Evolutionary conservation across 2,329 filamentous ascomycete species (phyloP).

Genomic region (Ascochyta rabiei): DNA sequence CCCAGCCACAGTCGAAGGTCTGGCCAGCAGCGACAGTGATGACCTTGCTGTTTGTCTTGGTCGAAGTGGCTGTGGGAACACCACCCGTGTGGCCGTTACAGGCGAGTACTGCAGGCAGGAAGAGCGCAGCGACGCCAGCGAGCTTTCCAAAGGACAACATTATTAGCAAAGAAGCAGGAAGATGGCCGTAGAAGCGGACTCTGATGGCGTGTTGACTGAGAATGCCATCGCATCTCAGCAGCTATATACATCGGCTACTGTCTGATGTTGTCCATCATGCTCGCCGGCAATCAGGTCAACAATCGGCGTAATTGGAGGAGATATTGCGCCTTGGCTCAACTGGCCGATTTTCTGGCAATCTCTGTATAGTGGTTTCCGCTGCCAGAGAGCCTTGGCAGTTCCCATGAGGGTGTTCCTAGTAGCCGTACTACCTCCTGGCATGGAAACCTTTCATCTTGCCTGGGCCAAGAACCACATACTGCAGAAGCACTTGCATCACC

Average conservation of each 20-base stretch:
- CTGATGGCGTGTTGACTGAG: not conserved
- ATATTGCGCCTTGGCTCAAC: constrained; percentile 1
- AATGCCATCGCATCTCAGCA: not conserved
- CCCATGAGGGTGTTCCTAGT: not conserved
- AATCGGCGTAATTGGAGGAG: constrained; percentile 3
- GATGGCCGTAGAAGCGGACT: not conserved
- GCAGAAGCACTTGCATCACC: not conserved
- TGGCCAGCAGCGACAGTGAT: constrained; percentile 23
- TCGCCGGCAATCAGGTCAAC: not conserved
- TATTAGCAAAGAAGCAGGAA: not conserved
- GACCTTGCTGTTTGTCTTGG: constrained; percentile 24
- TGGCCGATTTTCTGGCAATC: constrained; percentile 1
- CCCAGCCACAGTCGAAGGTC: constrained; percentile 23
- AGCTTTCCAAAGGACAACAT: constrained; percentile 14
- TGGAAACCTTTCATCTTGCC: not conserved
- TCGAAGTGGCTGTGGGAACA: constrained; percentile 18
- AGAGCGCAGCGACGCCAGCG: constrained; percentile 15
- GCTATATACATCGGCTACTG: not conserved
- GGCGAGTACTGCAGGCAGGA: constrained; percentile 21
- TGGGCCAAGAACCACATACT: not conserved
- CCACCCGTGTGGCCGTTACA: constrained; percentile 25
- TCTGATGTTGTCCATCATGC: not conserved
- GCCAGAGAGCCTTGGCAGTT: constrained; percentile 1
- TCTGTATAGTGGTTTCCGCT: not conserved
- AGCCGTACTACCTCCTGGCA: not conserved